Base-by-base conservation (phyloP, 352 stramenopile species). In the Phytophthora pisi region DNA sequence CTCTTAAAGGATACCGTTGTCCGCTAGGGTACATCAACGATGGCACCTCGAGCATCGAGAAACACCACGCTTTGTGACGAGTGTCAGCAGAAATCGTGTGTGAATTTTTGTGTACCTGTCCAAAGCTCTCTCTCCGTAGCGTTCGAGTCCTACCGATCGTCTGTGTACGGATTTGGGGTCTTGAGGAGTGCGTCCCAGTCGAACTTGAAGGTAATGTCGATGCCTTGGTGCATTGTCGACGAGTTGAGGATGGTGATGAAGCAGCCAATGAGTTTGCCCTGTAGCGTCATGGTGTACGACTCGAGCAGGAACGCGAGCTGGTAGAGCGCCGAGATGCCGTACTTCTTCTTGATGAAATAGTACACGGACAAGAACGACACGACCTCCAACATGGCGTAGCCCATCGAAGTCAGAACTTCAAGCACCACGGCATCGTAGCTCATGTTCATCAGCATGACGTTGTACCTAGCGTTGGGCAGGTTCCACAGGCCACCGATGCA, bases 231-330 rank as follows among this genome's bases (percentile, higher is more conserved):
- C 20, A 70, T 51, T 7, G 63, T 57, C 2, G 55, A 46, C 15
- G 56, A 65, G 23, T 70, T 70, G 8, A 70, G 43, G 36, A 70
- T 66, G 3, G 18, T 61, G 56, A 66, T 61, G 66, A 73, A 63
- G 38, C 47, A 58, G 3, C 31, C 61, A n/a, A 75, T 56, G 23
- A 72, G 57, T 34, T 75, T 72, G 15, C 51, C 64, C 24, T 72
- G 68, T n/a, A 72, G 42, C 8, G 43, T 63, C 50, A 67, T 57
- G 6, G 57, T 59, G 55, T 78, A 73, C 18, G 54, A 64, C 51
- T 78, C 69, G 16, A 81, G 69, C 61, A 80, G 60, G 47, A 80
- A 80, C 13, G 54, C 68, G 34, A 80, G 65, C 55, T 69, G 53
- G 23, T 74, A 64, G 16, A 77, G 57, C 31, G 61, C 57, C 36